phyloP scores from a whole-genome alignment of 768 basidiomycete species.

The Boletus sp. region DNA sequence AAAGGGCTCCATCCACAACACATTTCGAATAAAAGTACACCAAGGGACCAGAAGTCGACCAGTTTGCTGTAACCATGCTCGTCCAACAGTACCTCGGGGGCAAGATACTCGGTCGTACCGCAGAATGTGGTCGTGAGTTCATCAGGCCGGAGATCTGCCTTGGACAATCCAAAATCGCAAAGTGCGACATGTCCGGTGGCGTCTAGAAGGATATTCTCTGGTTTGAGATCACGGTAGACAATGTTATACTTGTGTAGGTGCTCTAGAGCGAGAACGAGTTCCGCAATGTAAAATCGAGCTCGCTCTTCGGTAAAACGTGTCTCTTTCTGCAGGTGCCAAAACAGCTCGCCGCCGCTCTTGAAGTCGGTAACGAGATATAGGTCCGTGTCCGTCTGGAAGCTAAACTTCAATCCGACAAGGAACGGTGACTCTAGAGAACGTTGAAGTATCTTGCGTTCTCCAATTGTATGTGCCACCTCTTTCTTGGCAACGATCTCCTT shows the following conservation, averaged over 20 bases:
- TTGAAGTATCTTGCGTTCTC: conserved; percentile 98
- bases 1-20: conserved; percentile 99
- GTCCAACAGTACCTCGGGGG: conserved; percentile 96
- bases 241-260: conserved; percentile 98
- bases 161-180: conserved; percentile 97
- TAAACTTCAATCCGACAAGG: conserved; percentile 97
- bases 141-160: conserved; percentile 88
- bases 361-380: conserved; percentile 98
- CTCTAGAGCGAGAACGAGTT: conserved; percentile 90
- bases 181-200: conserved; percentile 98
- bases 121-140: conserved; percentile 99
- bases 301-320: conserved; percentile 91
- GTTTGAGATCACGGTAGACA: conserved; percentile 94
- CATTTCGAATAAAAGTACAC: conserved; percentile 98
- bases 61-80: conserved; percentile 98
- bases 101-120: conserved; percentile 97
- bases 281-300: conserved; percentile 94
- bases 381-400: conserved; percentile 94
- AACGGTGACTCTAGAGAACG: conserved; percentile 91
- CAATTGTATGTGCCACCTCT: conserved; percentile 98
- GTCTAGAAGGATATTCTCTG: conserved; percentile 97
- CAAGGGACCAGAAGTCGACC: conserved; percentile 97
- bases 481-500: conserved; percentile 99
- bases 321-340: conserved; percentile 97
- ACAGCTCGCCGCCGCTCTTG: conserved; percentile 96